Base-by-base conservation (phyloP, 2,329 filamentous ascomycete genomes). In the Trichoderma semiorbis region DNA sequence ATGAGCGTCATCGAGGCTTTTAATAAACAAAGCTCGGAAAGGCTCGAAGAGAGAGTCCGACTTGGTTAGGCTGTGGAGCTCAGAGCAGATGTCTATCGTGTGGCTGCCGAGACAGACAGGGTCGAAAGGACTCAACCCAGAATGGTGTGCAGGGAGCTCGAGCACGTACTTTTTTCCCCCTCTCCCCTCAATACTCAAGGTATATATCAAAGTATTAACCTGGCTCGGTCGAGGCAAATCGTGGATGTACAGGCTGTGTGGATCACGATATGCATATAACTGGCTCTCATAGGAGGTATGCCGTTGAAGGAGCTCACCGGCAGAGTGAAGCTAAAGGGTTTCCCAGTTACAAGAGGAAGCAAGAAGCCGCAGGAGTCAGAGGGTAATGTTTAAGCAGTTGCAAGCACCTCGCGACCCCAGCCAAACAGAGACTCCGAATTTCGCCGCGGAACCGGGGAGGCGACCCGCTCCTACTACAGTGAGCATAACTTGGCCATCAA, bases 31-130 rank as follows among this genome's bases (percentile, higher is more conserved):
- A 68, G 28, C 14, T 32, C 18, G 57, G 57, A 61, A 69, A 21
- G 57, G 36, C 28, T 50, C 43, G 8, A 32, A 34, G 34, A 24
- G 28, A 36, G 57, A 69, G 34, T 43, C 66, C 55, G 39, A 47
- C 26, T 10, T 60, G 55, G 36, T 16, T 50, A 61, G 66, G 39
- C 66, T 61, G 57, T 21, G 57, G 32, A 69, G 53, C 26, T 61
- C 43, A 69, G 60, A 50, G 66, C 21, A 62, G 66, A 57, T 30
- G 47, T 64, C 47, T 64, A 82, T 84, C 76, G 83, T 76, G 83
- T 82, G 84, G 80, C 80, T 76, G 76, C 80, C 82, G 81, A 84
- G 83, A 83, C 82, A 84, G 83, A 83, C 82, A 83, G 79, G 78
- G 78, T 79, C 77, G 78, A 77, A 80, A 80, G 77, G 76, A 76